Evolutionary conservation across 148 eudicot genomes (phyloP), one percentile per base, ranked within the genome.

Genomic region (Amaranthus hypochondriacus): DNA sequence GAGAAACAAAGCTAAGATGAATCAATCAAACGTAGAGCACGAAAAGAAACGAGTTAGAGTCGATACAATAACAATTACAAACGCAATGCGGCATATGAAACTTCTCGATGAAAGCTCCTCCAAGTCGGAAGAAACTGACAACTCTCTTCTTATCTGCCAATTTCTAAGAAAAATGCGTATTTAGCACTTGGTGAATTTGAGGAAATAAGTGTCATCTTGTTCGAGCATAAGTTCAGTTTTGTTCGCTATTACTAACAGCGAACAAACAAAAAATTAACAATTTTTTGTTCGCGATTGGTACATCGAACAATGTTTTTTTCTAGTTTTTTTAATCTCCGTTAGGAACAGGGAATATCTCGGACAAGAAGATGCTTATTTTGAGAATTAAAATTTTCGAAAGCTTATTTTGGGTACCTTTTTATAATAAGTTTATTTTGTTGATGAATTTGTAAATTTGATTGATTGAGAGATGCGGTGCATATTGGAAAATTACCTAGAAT

Each of bases 51-150:
- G 18, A 18, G 18, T 18, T 18, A 73, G 76, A 28, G 39, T 72
- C 62, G 9, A 64, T 88, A 92, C 96, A 68, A 90, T 84, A 66
- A 84, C 49, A 53, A 91, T 89, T 60, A 88, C 82, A 28, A 28
- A 28, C 47, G 83, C 68, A 56, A 88, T 83, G 60, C 87, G 87
- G 73, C 80, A 84, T 6, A 88, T 60, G 56, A 85, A 73, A 66
- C 83, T 92, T 85, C 91, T 87, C 21, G 92, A 82, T 46, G 86
- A 80, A 50, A 90, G 81, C 77, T 83, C 97, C 43, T 82, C 89
- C 74, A 73, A 65, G 14, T 84, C 87, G 0, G 84, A 74, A 73
- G 92, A 68, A 87, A 76, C 74, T 87, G 83, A 74, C 73, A 81
- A 54, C 71, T 87, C 90, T 71, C 92, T 84, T 78, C 81, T 66